Conservation (phyloP, 257 asterid species). For the Primulina eburnea region DNA sequence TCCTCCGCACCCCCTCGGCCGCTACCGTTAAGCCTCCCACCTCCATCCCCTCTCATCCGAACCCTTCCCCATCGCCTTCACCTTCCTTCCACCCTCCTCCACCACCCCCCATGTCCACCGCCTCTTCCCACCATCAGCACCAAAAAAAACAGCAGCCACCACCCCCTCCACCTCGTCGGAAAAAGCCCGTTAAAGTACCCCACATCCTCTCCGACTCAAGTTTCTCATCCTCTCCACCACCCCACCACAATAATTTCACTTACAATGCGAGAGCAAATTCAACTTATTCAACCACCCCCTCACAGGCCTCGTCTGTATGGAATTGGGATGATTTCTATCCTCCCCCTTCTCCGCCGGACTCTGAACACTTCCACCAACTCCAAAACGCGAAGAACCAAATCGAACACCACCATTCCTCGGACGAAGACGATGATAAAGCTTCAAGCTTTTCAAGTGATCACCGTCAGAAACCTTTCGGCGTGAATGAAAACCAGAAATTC, state of each 20-base stretch:
- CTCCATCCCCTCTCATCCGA: conserved; percentile 31
- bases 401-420: conserved; percentile 31
- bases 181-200: conserved; percentile 56
- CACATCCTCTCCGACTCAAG: conserved; percentile 90
- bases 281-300: conserved; percentile 74
- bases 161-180: conserved; percentile 45
- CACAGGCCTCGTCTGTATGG: conserved; percentile 92
- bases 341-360: conserved; percentile 90
- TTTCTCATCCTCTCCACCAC: conserved; percentile 62
- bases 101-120: conserved; percentile 44
- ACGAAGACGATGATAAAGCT: conserved; percentile 38
- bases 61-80: conserved; percentile 39
- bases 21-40: conserved; percentile 30
- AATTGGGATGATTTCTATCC: conserved; percentile 96
- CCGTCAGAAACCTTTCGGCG: conserved; percentile 26
- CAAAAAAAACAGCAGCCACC: conserved; percentile 12
- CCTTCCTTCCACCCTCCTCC: conserved; percentile 42
- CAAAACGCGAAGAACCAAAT: conserved; percentile 33
- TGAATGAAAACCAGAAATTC: conserved; percentile 31
- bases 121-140: conserved; percentile 38
- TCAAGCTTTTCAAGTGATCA: conserved; percentile 41
- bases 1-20: conserved; percentile 61
- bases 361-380: conserved; percentile 70
- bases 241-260: conserved; percentile 39
- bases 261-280: conserved; percentile 64